phyloP scores from a whole-genome alignment of 805 yeast species.

The Metschnikowia lachancei region DNA sequence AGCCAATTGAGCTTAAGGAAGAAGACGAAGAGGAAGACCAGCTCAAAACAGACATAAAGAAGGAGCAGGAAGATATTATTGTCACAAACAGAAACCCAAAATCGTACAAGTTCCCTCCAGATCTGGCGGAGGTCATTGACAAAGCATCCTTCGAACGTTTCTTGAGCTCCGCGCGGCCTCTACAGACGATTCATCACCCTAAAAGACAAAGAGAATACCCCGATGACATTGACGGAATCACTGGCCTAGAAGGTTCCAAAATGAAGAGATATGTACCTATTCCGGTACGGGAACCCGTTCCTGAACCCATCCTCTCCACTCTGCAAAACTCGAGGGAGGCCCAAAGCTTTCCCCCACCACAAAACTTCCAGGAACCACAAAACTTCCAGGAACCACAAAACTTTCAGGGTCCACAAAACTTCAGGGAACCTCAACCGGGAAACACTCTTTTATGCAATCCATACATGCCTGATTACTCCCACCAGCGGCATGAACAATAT shows the following conservation, averaged over 20 bases:
- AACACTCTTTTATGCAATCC: no score
- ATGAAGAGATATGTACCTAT: constrained; percentile 37
- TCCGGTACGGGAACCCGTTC: constrained; percentile 38
- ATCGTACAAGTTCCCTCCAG: constrained; percentile 57
- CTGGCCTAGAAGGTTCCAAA: constrained; percentile 16
- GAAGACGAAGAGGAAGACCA: constrained; percentile 26
- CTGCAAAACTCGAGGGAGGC: no score
- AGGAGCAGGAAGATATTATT: constrained; percentile 40
- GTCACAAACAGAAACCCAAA: constrained; percentile 47
- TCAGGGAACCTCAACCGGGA: no score
- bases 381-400: not conserved
- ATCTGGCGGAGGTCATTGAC: constrained; percentile 27
- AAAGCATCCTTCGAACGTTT: constrained; percentile 9
- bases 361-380: no score
- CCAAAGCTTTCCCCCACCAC: no score
- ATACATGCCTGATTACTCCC: not conserved
- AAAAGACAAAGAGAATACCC: constrained; percentile 15
- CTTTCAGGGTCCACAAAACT: not conserved
- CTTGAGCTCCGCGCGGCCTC: constrained; percentile 7
- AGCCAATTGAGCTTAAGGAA: constrained; percentile 28
- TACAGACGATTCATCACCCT: constrained; percentile 18
- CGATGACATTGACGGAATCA: constrained; percentile 37
- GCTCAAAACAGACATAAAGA: constrained; percentile 1
- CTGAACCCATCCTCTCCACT: not conserved
- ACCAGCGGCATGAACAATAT: not conserved